Percentiles rank a stretch among this genome's conserved stretches.
Conservation (phyloP, 805 yeast species). For the Lachancea dasiensis region DNA sequence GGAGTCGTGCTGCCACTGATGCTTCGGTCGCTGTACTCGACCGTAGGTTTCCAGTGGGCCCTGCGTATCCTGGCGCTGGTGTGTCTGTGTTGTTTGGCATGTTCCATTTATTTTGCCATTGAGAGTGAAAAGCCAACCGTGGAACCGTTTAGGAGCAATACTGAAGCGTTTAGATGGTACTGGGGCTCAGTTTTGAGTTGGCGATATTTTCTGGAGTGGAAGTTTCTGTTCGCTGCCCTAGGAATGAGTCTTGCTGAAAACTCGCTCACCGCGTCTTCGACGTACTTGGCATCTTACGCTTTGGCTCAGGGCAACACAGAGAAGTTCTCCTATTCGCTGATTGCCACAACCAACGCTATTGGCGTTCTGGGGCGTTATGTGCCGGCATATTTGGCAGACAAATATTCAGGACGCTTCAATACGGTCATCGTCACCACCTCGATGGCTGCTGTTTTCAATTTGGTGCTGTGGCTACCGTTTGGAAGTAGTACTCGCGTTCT, state of each 20-base stretch:
- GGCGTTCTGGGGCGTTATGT: slow-evolving; percentile 42
- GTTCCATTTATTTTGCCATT: slow-evolving; percentile 36
- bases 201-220: slow-evolving; percentile 38
- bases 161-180: slow-evolving; percentile 28
- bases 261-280: slow-evolving; percentile 41
- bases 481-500: slow-evolving; percentile 33
- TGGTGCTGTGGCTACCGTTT: slow-evolving; percentile 40
- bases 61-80: slow-evolving; percentile 47
- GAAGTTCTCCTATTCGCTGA: slow-evolving; percentile 39
- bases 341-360: slow-evolving; percentile 42
- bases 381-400: slow-evolving; percentile 43
- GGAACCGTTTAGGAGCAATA: slow-evolving; percentile 36
- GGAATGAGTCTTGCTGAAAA: slow-evolving; percentile 44
- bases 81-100: slow-evolving; percentile 35
- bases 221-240: slow-evolving; percentile 38
- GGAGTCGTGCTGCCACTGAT: slow-evolving; percentile 52
- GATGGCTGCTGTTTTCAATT: slow-evolving; percentile 33
- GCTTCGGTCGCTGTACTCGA: slow-evolving; percentile 42
- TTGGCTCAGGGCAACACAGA: slow-evolving; percentile 44
- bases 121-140: slow-evolving; percentile 34
- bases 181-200: slow-evolving; percentile 27
- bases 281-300: slow-evolving; percentile 50
- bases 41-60: slow-evolving; percentile 57
- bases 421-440: slow-evolving; percentile 38
- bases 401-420: slow-evolving; percentile 46